These are phyloP conservation scores for Gossypium raimondii DNA, from an alignment of 345 rosid species.

Conservation along the genomic window DNA sequence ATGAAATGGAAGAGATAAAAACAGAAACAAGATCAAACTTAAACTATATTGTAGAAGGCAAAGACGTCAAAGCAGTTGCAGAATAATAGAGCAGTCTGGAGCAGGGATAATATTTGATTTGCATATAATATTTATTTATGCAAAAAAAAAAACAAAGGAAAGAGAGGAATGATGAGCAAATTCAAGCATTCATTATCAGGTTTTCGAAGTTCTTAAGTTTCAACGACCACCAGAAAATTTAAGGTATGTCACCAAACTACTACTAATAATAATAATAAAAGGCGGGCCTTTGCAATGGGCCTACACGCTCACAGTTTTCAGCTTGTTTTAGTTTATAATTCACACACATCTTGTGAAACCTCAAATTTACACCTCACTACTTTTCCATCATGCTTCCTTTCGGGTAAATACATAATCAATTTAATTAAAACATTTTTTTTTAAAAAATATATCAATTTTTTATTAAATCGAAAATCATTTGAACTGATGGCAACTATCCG, in stretches of 20 bases:
- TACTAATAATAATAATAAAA: not conserved
- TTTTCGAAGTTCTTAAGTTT: not conserved
- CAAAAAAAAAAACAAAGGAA: not conserved
- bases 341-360: no score
- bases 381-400: no score
- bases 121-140: not conserved
- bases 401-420: no score
- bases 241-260: not conserved
- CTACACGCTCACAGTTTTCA: no score
- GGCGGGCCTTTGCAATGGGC: not conserved
- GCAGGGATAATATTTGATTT: no score
- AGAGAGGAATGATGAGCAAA: not conserved
- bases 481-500: no score
- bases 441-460: no score
- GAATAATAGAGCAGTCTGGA: not conserved
- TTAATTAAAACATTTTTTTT: no score
- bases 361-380: no score
- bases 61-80: conserved; percentile 27
- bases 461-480: no score
- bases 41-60: not conserved
- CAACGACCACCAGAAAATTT: conserved; percentile 12
- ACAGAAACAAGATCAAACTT: not conserved
- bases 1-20: not conserved
- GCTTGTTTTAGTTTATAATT: no score
- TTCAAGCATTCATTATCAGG: not conserved